A percentile compares a stretch with the other conserved stretches of the same genome.
phyloP scores from a whole-genome alignment of 345 rosid species.

The Microthlaspi erraticum region DNA sequence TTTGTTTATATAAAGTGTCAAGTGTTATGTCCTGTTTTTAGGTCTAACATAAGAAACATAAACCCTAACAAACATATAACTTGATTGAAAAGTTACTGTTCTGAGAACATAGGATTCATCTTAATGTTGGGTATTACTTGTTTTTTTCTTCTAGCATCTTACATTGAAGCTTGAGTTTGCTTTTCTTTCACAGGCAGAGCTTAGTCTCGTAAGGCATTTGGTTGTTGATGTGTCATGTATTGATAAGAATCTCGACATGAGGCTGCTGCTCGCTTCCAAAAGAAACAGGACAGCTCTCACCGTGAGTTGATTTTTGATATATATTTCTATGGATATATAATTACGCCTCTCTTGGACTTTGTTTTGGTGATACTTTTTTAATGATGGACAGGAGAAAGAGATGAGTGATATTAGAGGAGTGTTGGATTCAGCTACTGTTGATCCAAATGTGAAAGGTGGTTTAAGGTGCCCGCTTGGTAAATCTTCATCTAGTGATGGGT shows the following conservation, averaged over 20 bases:
- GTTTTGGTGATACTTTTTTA: not conserved
- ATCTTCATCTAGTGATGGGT: constrained; percentile 53
- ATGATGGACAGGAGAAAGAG: constrained; percentile 63
- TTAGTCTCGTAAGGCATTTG: constrained; percentile 56
- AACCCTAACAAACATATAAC: not conserved
- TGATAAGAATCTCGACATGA: constrained; percentile 66
- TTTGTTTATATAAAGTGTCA: not conserved
- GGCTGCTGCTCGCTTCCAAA: constrained; percentile 61
- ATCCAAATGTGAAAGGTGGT: constrained; percentile 72
- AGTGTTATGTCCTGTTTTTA: not conserved
- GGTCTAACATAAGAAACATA: not conserved
- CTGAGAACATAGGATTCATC: not conserved
- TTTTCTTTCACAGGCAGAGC: constrained; percentile 50
- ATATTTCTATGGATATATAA: not conserved
- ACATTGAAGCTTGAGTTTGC: not conserved
- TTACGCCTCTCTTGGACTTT: not conserved
- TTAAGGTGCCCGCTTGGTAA: constrained; percentile 65
- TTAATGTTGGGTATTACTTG: not conserved
- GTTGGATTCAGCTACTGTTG: constrained; percentile 57
- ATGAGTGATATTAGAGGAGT: constrained; percentile 49
- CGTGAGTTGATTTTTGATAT: constrained; percentile 44
- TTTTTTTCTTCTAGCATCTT: constrained; percentile 7
- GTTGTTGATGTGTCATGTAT: constrained; percentile 64
- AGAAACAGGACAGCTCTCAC: constrained; percentile 47
- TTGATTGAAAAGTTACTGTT: not conserved